Evolutionary conservation across 2,329 filamentous ascomycete species (phyloP), one percentile per base, ranked within the genome.

Genomic region (Aspergillus sergii): DNA sequence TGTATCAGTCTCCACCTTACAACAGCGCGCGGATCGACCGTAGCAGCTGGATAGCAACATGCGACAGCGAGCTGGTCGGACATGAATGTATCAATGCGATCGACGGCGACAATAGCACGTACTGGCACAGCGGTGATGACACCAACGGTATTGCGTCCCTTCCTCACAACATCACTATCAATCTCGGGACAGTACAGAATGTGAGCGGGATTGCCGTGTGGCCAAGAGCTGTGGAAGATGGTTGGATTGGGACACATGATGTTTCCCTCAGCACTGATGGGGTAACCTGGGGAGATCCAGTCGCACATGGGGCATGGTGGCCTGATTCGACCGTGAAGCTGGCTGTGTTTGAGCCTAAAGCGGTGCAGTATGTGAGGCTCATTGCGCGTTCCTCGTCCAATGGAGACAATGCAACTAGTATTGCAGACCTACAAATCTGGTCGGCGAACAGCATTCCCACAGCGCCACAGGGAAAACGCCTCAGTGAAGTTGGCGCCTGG

Each of bases 291-390:
- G 45, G 21, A 10, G 34, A 57, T 5, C 50, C 58, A 30, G 66
- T 69, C 16, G 66, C 67, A 7, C 65, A 69, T 50, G 64, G 64
- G 11, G 54, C 51, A 21, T 69, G 66, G 67, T 61, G 61, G 39
- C 56, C 21, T 23, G 62, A 68, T 45, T 58, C 61, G 3, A 64
- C 60, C 16, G 50, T 53, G 32, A 66, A 69, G 58, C 30, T 68
- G 21, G 34, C 67, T 51, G 62, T 58, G 21, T 66, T 69, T 30
- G 60, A 69, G 53, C 58, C 66, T 2, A 45, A 51, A 11, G n/a
- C 36, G 4, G 66, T 59, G 3, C 58, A 57, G 28, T 69, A 65
- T 46, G 64, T 69, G 41, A 61, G 34, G 34, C 9, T 68, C 59
- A 43, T 58, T 36, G 56, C 56, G 21, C 11, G 28, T 12, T 26